Conservation (phyloP, 148 eudicot genomes). For the Nepenthes gracilis region DNA sequence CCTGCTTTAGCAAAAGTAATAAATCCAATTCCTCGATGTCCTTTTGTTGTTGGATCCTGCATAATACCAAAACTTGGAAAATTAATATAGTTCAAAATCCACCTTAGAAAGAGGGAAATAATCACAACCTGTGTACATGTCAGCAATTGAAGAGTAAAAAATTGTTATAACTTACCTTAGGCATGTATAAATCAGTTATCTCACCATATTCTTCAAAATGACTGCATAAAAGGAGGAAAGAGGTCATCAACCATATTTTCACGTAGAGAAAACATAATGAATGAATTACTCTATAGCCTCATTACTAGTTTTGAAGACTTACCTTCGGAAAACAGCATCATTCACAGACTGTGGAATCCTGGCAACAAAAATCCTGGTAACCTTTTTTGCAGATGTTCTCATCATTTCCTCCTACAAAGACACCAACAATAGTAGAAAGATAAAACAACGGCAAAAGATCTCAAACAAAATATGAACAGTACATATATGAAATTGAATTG, state of each 20-base stretch:
- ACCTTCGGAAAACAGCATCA: conserved; percentile 80
- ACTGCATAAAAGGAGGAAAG: conserved; percentile 30
- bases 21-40: conserved; percentile 98
- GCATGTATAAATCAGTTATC: conserved; percentile 93
- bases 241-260: neutral
- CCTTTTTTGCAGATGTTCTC: conserved; percentile 79
- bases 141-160: neutral
- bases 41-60: conserved; percentile 84
- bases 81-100: neutral
- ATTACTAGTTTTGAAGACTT: neutral
- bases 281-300: neutral
- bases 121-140: neutral
- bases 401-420: conserved; percentile 67
- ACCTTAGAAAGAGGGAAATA: neutral
- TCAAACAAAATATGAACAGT: neutral
- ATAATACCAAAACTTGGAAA: neutral
- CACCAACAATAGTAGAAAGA: neutral
- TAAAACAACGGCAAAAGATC: neutral
- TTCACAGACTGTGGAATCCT: conserved; percentile 78
- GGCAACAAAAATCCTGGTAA: conserved; percentile 95
- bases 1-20: conserved; percentile 87
- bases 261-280: neutral
- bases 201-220: conserved; percentile 95
- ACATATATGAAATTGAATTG: neutral
- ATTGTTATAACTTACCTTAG: conserved; percentile 42